Evolutionary conservation across 495 filamentous ascomycete species (phyloP).

Genomic region (Aspergillus bertholletiae): DNA sequence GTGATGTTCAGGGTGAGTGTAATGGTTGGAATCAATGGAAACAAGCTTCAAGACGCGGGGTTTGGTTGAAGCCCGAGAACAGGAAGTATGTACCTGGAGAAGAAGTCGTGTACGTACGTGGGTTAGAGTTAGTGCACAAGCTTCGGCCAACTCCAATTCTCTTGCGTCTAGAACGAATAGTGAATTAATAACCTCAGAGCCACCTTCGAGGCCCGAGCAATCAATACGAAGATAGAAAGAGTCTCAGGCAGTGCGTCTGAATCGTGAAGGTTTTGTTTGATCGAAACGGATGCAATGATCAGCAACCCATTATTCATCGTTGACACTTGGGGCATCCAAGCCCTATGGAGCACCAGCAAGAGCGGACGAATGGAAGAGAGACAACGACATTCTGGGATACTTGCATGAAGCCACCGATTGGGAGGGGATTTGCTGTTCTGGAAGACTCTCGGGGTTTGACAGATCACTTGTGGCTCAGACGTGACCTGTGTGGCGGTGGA

Average conservation of each 20-base stretch:
- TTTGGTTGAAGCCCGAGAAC: slow-evolving; percentile 5
- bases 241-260: no score
- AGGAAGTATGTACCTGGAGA: no score
- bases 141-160: not conserved
- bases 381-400: not conserved
- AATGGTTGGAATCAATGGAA: no score
- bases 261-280: not conserved
- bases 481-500: not conserved
- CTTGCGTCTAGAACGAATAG: not conserved
- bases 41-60: slow-evolving; percentile 10
- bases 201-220: no score
- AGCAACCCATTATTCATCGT: not conserved
- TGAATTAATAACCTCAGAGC: not conserved
- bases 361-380: not conserved
- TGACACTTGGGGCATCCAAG: not conserved
- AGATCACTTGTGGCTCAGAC: not conserved
- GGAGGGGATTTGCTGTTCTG: not conserved
- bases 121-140: not conserved
- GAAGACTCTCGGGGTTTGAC: not conserved
- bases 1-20: no score
- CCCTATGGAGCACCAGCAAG: not conserved
- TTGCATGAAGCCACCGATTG: not conserved
- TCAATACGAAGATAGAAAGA: not conserved
- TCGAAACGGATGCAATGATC: not conserved
- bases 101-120: not conserved